Evolutionary conservation across 768 basidiomycete species (phyloP), one percentile per base, ranked within the genome.

Genomic region (Termitomyces sp.): DNA sequence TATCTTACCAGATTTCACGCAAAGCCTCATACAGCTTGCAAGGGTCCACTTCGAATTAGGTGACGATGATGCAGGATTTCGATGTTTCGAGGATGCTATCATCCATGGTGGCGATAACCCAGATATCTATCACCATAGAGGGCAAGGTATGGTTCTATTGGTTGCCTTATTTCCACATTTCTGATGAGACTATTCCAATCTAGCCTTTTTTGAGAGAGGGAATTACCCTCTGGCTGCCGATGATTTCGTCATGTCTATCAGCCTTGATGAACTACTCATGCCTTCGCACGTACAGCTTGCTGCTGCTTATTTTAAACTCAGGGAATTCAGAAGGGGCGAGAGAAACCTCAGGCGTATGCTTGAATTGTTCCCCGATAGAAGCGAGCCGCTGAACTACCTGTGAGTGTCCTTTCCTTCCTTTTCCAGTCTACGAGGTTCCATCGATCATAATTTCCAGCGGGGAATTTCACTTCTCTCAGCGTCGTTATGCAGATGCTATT

Each of bases 51-150:
- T 98, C 92, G 96, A 98, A 69, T 87, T 94, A 65, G 87, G 87
- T 42, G 83, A 94, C 61, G 81, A 90, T 8, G 74, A 78, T 20
- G 85, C 84, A 62, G 90, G 95, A 2, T 93, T 98, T 71, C 83
- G 88, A 58, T 91, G 88, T 69, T 98, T 98, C 68, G 94, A 95
- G 46, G 79, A 87, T 60, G 97, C 97, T 0, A 87, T 94, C 68
- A 75, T 79, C 64, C 81, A 89, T 64, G 86, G 98, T 65, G 74
- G 86, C 7, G 75, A 85, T 53, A 94, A 98, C 72, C 88, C 96
- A 0, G 96, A 98, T 71, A 93, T 96, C 56, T 98, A 92, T 78
- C 98, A 99, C 73, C 97, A 99, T 71, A 92, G 95, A 65, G 96
- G 96, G 39, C 96, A 98, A 79, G 90, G 92, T 90, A 51, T 39